Evolutionary conservation across 2,329 filamentous ascomycete species (phyloP).

Genomic region (Pseudogymnoascus sp.): DNA sequence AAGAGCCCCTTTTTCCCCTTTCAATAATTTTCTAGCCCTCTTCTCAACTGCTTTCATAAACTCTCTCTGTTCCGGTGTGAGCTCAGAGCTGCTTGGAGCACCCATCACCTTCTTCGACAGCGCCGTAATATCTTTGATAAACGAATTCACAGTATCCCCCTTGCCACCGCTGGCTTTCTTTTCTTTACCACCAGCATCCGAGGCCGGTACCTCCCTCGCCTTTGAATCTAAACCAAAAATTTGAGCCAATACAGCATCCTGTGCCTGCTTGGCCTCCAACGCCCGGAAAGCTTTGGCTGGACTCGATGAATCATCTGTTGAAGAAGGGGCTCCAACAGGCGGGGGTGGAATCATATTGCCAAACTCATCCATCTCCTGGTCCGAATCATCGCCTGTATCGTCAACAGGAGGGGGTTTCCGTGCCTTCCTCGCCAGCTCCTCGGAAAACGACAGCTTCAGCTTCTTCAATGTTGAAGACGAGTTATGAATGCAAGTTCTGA

Average conservation of each 20-base stretch:
- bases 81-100: slow-evolving; percentile 30
- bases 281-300: slow-evolving; percentile 40
- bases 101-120: slow-evolving; percentile 37
- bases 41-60: slow-evolving; percentile 41
- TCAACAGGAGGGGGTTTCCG: slow-evolving; percentile 34
- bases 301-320: slow-evolving; percentile 31
- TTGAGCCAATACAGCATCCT: slow-evolving; percentile 43
- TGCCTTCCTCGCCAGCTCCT: slow-evolving; percentile 39
- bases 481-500: slow-evolving; percentile 46
- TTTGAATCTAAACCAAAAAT: slow-evolving; percentile 43
- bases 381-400: slow-evolving; percentile 39
- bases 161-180: background rate
- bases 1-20: slow-evolving; percentile 14
- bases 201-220: background rate
- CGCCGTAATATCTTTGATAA: slow-evolving; percentile 32
- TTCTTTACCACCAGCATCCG: slow-evolving; percentile 13
- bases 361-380: slow-evolving; percentile 45
- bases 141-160: slow-evolving; percentile 27
- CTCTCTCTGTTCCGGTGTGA: slow-evolving; percentile 33
- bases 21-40: slow-evolving; percentile 43
- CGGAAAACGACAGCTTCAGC: slow-evolving; percentile 51
- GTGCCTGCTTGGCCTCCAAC: slow-evolving; percentile 44
- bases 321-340: slow-evolving; percentile 23
- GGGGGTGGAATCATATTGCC: slow-evolving; percentile 30
- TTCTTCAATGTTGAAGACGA: slow-evolving; percentile 46